phyloP scores from a whole-genome alignment of 257 asterid species.

The Datura wrightii region DNA sequence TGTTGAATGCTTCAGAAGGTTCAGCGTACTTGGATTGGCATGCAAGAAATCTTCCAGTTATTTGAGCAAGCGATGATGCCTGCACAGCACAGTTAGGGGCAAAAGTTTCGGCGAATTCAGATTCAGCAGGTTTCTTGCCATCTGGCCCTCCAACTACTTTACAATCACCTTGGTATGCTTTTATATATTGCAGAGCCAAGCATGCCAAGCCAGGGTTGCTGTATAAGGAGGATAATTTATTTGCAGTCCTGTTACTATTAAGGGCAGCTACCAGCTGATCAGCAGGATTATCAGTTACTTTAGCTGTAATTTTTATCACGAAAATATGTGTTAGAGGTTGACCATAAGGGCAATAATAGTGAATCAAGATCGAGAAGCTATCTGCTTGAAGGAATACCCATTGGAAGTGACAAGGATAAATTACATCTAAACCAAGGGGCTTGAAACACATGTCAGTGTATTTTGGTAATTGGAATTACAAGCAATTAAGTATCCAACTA shows the following conservation, averaged over 20 bases:
- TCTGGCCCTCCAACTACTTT: constrained; percentile 72
- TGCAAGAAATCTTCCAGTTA: constrained; percentile 87
- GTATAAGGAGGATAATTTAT: constrained; percentile 64
- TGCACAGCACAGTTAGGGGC: constrained; percentile 81
- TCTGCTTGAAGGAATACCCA: constrained; percentile 24
- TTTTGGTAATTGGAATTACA: background rate
- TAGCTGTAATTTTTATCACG: constrained; percentile 49
- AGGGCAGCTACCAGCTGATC: constrained; percentile 63
- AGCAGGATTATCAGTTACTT: constrained; percentile 87
- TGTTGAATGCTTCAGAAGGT: constrained; percentile 69
- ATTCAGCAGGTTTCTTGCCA: constrained; percentile 72
- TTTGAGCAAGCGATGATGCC: constrained; percentile 59
- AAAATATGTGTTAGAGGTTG: constrained; percentile 21
- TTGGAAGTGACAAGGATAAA: background rate
- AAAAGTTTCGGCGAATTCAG: constrained; percentile 66
- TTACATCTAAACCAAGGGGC: background rate
- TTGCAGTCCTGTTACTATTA: constrained; percentile 73
- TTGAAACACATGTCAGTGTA: background rate
- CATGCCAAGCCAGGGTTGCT: constrained; percentile 89
- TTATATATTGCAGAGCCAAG: constrained; percentile 86
- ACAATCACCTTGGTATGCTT: constrained; percentile 86
- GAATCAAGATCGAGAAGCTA: constrained; percentile 13
- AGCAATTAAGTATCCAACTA: background rate
- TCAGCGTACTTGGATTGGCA: constrained; percentile 71
- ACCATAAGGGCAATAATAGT: background rate